Evolutionary conservation across 139 green algal species (phyloP), one percentile per base, ranked within the genome.

Genomic region (Chara braunii): DNA sequence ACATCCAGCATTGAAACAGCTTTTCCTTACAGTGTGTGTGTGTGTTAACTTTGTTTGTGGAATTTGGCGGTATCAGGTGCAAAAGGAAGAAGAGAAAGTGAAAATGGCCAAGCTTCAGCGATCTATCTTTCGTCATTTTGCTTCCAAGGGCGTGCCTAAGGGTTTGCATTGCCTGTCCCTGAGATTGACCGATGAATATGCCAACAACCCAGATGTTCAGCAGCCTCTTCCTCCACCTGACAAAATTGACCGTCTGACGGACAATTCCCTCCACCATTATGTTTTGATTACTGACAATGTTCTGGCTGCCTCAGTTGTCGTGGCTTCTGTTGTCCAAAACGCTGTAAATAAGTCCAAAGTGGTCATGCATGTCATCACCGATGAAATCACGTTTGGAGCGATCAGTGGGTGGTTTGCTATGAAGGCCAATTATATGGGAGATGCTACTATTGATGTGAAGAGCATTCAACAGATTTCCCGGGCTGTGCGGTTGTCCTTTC

Each of bases 241-340:
- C 18, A 18, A 48, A 18, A 48, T 48, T 26, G 18, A 18, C 40
- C 40, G 40, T 18, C 40, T 48, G 40, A 48, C 40, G 18, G 40
- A 48, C 40, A 48, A 48, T 18, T 48, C 40, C 18, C 40, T 48
- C 18, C 40, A 18, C 40, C 64, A 73, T 23, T 73, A 68, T 22
- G 64, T 45, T 18, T 33, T 73, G 37, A 60, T 73, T 34, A 60
- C 64, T 24, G 64, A 73, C 28, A 73, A 73, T 45, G 64, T 73
- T 14, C 56, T 73, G 35, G 64, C 64, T 3, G 56, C 58, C 0
- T 61, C 64, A 2, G 64, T 73, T 2, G 64, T 73, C 29, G 28
- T 73, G 36, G 33, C 40, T 48, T 18, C 40, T 48, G 40, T 48
- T 18, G 18, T 18, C 18, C 40, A 48, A 48, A 26, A 18, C 18